These are phyloP conservation scores for Phylloporus arenicola DNA, from an alignment of 768 basidiomycete genomes.

Conservation along the genomic window DNA sequence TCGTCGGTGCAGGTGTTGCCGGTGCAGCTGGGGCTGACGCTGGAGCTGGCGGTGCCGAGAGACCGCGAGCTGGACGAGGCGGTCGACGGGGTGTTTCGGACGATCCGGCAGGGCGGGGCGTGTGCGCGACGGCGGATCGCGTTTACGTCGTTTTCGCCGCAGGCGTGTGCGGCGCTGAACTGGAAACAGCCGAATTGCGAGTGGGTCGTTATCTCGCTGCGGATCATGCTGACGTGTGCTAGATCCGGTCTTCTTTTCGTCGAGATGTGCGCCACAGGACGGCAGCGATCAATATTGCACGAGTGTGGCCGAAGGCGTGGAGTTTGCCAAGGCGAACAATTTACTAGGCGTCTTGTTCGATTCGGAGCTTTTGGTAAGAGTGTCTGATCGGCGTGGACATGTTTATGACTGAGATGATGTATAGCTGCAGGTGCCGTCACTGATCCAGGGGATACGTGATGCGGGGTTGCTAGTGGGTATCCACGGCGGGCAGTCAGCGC, in stretches of 20 bases:
- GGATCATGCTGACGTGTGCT: constrained; percentile 20
- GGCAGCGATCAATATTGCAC: constrained; percentile 43
- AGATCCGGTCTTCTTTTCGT: constrained; percentile 96
- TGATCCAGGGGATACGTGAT: constrained; percentile 85
- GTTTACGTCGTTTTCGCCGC: constrained; percentile 90
- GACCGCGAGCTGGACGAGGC: constrained; percentile 51
- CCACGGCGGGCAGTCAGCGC: constrained; percentile 53
- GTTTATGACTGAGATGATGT: not conserved
- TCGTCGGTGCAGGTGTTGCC: constrained; percentile 47
- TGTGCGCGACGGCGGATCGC: constrained; percentile 69
- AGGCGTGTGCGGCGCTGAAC: constrained; percentile 85
- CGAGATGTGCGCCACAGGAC: constrained; percentile 50
- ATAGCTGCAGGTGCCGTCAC: constrained; percentile 77
- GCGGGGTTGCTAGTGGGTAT: constrained; percentile 84
- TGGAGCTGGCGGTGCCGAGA: constrained; percentile 72
- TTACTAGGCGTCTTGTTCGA: constrained; percentile 88
- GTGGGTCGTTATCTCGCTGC: constrained; percentile 25
- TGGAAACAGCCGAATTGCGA: constrained; percentile 99
- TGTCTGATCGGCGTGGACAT: constrained; percentile 4
- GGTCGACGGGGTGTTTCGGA: constrained; percentile 79
- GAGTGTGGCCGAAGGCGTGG: constrained; percentile 86
- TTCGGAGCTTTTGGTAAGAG: constrained; percentile 73
- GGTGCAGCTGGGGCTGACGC: constrained; percentile 61
- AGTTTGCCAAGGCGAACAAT: constrained; percentile 90
- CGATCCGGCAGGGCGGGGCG: constrained; percentile 61